phyloP scores from a whole-genome alignment of 129 eudicot genomes.

The Ambrosia artemisiifolia region DNA sequence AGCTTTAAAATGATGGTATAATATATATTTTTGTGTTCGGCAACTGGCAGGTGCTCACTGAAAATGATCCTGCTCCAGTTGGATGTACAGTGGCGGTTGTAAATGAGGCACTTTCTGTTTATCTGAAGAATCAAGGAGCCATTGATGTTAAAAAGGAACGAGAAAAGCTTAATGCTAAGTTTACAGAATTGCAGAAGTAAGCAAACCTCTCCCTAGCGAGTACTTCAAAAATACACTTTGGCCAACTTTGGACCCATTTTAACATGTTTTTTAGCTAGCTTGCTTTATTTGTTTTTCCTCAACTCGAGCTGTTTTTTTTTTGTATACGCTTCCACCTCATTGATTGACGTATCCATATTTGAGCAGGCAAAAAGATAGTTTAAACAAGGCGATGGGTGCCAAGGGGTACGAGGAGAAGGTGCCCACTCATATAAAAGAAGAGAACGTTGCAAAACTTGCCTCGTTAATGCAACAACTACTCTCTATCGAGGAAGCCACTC shows the following conservation, averaged over 20 bases:
- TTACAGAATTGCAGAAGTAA: constrained; percentile 66
- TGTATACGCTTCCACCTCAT: neutral
- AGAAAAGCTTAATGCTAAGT: constrained; percentile 63
- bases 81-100: constrained; percentile 74
- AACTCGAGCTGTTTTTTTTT: neutral
- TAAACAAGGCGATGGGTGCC: constrained; percentile 55
- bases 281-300: neutral
- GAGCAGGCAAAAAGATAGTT: constrained; percentile 61
- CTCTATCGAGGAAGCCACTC: constrained; percentile 53
- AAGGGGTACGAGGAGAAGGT: constrained; percentile 76
- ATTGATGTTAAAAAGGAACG: constrained; percentile 71
- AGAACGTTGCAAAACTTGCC: constrained; percentile 46
- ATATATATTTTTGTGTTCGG: neutral
- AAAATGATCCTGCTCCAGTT: constrained; percentile 57
- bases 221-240: neutral
- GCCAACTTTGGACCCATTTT: neutral
- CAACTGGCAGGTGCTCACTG: constrained; percentile 56
- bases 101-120: constrained; percentile 72
- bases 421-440: constrained; percentile 55
- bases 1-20: neutral
- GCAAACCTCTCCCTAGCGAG: constrained; percentile 17
- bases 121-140: constrained; percentile 57
- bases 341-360: constrained; percentile 12
- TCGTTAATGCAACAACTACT: constrained; percentile 51
- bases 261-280: neutral